Evolutionary conservation across 2,329 filamentous ascomycete genomes (phyloP).

Genomic region (Arthrinium puccinioides): DNA sequence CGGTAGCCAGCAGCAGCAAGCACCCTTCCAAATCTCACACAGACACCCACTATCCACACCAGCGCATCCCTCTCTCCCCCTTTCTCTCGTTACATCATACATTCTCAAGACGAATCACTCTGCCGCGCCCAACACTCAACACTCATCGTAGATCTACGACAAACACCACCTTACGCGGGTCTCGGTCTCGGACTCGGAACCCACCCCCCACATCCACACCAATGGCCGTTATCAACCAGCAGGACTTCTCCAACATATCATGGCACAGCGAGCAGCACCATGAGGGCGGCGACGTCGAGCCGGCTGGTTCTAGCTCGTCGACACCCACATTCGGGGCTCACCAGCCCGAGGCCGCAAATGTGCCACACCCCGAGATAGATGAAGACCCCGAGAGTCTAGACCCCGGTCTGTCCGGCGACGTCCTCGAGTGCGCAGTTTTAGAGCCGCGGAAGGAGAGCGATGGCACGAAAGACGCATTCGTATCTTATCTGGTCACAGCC

Average conservation of each 20-base stretch:
- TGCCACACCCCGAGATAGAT: conserved; percentile 32
- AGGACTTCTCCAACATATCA: conserved; percentile 72
- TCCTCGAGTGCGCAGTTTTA: conserved; percentile 75
- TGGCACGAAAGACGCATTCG: conserved; percentile 91
- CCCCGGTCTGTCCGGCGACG: conserved; percentile 61
- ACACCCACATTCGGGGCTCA: conserved; percentile 8
- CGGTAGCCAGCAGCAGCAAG: too few relatives aligned
- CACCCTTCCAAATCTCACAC: too few relatives aligned
- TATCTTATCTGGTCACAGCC: conserved; percentile 91
- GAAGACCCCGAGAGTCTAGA: conserved; percentile 36
- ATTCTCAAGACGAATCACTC: too few relatives aligned
- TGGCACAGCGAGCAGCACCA: conserved; percentile 63
- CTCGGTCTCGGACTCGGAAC: too few relatives aligned
- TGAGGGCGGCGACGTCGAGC: conserved; percentile 28
- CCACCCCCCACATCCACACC: too few relatives aligned
- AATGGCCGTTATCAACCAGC: conserved; percentile 44
- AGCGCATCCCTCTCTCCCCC: too few relatives aligned
- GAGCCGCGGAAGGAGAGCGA: conserved; percentile 91
- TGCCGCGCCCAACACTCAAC: too few relatives aligned
- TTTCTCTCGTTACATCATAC: too few relatives aligned
- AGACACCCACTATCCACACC: too few relatives aligned
- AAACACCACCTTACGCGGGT: too few relatives aligned
- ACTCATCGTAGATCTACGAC: too few relatives aligned
- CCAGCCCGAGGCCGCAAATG: conserved; percentile 17
- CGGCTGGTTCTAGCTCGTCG: conserved; percentile 14